phyloP scores from a whole-genome alignment of 1,284 basidiomycete species.

The Ustilago cynodontis region DNA sequence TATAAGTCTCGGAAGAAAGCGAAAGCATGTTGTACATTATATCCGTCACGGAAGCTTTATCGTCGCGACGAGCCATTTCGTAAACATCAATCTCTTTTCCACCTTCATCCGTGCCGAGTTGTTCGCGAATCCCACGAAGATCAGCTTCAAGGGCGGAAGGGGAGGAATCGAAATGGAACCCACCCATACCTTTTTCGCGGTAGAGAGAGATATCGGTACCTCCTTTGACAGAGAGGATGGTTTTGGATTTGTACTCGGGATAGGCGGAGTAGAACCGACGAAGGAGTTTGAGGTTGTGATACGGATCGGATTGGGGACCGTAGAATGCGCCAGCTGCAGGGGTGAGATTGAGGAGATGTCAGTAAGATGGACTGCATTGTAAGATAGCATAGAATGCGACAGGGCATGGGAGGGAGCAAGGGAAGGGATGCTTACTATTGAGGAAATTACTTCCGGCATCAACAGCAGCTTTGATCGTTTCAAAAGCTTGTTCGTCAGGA shows the following conservation, averaged over 20 bases:
- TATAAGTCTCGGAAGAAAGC: constrained; percentile 42
- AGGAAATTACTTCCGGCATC: constrained; percentile 74
- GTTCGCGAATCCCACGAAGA: constrained; percentile 39
- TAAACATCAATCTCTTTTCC: constrained; percentile 60
- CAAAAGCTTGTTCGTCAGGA: constrained; percentile 76
- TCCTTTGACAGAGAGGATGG: constrained; percentile 74
- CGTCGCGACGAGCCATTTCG: constrained; percentile 58
- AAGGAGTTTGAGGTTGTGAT: constrained; percentile 72
- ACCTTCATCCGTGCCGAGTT: constrained; percentile 54
- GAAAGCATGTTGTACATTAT: constrained; percentile 56
- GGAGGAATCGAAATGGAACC: constrained; percentile 35
- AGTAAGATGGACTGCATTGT: no score
- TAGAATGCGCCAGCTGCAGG: constrained; percentile 72
- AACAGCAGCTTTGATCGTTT: constrained; percentile 75
- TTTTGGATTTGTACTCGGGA: constrained; percentile 74
- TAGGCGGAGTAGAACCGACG: constrained; percentile 73
- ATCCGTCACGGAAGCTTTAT: constrained; percentile 25
- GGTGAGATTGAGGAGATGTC: neutral
- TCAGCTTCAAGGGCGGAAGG: constrained; percentile 47
- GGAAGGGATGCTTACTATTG: constrained; percentile 59
- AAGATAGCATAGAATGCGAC: neutral
- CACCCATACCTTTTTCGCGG: constrained; percentile 37
- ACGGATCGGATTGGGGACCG: constrained; percentile 64
- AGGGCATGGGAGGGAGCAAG: neutral
- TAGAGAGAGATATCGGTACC: constrained; percentile 63